Conservation (phyloP, 495 filamentous ascomycete species). For the Bryoglossum gracile region DNA sequence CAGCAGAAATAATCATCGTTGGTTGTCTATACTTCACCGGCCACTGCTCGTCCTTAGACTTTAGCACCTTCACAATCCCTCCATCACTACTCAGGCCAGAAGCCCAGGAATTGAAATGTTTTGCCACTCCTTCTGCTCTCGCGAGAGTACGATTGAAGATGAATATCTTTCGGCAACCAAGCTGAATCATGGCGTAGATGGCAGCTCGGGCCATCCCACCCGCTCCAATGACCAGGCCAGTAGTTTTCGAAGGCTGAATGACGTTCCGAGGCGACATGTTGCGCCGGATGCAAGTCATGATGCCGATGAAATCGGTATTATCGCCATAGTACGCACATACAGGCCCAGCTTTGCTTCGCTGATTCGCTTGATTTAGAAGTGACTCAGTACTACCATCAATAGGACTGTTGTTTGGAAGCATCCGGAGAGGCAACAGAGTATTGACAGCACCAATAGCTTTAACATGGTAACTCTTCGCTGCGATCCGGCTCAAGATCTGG, state of each 20-base stretch:
- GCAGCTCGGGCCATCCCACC: slow-evolving; percentile 78
- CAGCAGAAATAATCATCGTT: slow-evolving; percentile 70
- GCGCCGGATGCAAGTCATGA: slow-evolving; percentile 48
- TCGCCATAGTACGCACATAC: slow-evolving; percentile 69
- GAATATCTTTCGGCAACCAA: slow-evolving; percentile 75
- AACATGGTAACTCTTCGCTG: slow-evolving; percentile 65
- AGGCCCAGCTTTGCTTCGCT: slow-evolving; percentile 57
- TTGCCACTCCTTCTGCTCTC: slow-evolving; percentile 54
- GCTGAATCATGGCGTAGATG: slow-evolving; percentile 69
- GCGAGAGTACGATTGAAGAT: slow-evolving; percentile 61
- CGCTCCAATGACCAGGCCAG: slow-evolving; percentile 67
- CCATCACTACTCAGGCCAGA: slow-evolving; percentile 37
- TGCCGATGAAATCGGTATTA: slow-evolving; percentile 80
- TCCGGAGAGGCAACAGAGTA: slow-evolving; percentile 68
- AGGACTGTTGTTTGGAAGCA: slow-evolving; percentile 33
- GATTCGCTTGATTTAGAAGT: slow-evolving; percentile 53
- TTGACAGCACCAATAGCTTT: slow-evolving; percentile 78
- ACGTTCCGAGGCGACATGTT: slow-evolving; percentile 76
- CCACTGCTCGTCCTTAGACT: slow-evolving; percentile 55
- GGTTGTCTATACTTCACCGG: slow-evolving; percentile 55
- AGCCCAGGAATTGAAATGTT: slow-evolving; percentile 61
- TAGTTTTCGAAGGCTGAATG: slow-evolving; percentile 58
- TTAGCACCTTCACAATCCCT: slow-evolving; percentile 53
- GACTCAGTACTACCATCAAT: slow-evolving; percentile 53
- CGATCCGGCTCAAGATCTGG: slow-evolving; percentile 55